A percentile compares a stretch with the other conserved stretches of the same genome.
phyloP scores from a whole-genome alignment of 106 monocot genomes.

The Iris macrosiphon region DNA sequence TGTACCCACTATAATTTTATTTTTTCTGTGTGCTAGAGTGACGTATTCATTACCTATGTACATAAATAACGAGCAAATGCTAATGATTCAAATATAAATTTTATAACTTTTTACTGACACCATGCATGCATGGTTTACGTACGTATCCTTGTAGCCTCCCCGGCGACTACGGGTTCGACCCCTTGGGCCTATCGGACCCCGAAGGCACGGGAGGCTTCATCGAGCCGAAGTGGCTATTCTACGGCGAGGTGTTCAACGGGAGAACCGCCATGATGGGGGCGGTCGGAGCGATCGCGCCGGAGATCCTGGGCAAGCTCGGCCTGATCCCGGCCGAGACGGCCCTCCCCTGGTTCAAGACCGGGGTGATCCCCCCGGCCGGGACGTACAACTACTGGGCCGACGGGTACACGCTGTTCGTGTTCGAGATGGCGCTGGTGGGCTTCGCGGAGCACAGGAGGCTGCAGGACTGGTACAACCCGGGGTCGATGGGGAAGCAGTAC shows the following conservation, averaged over 20 bases:
- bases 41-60: too few relatives aligned
- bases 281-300: slow-evolving; percentile 64
- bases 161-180: slow-evolving; percentile 94
- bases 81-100: too few relatives aligned
- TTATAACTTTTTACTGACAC: too few relatives aligned
- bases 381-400: slow-evolving; percentile 98
- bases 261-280: slow-evolving; percentile 87
- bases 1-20: too few relatives aligned
- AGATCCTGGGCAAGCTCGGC: slow-evolving; percentile 73
- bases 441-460: slow-evolving; percentile 94
- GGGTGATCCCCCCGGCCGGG: slow-evolving; percentile 92
- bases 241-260: slow-evolving; percentile 94
- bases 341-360: slow-evolving; percentile 91
- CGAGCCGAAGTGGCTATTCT: slow-evolving; percentile 91
- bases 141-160: slow-evolving; percentile 81
- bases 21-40: too few relatives aligned
- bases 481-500: slow-evolving; percentile 93
- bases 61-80: too few relatives aligned
- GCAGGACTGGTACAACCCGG: slow-evolving; percentile 93
- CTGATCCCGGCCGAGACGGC: slow-evolving; percentile 82
- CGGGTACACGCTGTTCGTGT: slow-evolving; percentile 80
- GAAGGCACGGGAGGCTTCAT: slow-evolving; percentile 98
- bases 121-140: too few relatives aligned
- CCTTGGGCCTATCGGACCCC: slow-evolving; percentile 87
- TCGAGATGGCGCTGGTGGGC: slow-evolving; percentile 90